These are phyloP conservation scores for Pichia sp. DNA, from an alignment of 1,139 yeast genomes.

Conservation along the genomic window DNA sequence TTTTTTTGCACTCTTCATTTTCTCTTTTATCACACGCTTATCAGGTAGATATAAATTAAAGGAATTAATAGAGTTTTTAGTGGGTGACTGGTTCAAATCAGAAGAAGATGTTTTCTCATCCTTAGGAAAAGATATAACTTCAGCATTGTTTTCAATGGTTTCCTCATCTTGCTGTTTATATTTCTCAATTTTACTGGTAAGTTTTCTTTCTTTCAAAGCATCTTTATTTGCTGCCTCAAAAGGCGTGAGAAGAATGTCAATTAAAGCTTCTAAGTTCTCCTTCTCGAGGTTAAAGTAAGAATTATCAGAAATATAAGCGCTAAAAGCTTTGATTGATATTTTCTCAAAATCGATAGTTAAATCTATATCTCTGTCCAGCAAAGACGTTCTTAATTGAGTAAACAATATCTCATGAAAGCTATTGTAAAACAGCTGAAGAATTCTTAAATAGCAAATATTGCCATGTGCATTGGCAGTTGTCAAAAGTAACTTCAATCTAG, in stretches of 20 bases:
- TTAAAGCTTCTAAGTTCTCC: slow-evolving; percentile 57
- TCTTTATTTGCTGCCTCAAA: slow-evolving; percentile 48
- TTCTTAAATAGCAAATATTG: slow-evolving; percentile 69
- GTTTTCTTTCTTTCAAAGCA: slow-evolving; percentile 40
- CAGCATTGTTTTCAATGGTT: neutral
- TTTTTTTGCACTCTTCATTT: slow-evolving; percentile 15
- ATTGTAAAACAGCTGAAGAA: slow-evolving; percentile 59
- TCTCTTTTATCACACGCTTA: slow-evolving; percentile 14
- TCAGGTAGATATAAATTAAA: slow-evolving; percentile 14
- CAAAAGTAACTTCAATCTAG: slow-evolving; percentile 56
- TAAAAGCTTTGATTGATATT: slow-evolving; percentile 62
- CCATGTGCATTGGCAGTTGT: slow-evolving; percentile 59
- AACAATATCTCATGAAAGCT: slow-evolving; percentile 53
- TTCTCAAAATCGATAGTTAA: slow-evolving; percentile 61
- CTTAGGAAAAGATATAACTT: slow-evolving; percentile 1
- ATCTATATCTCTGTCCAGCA: slow-evolving; percentile 35
- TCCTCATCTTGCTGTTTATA: slow-evolving; percentile 16
- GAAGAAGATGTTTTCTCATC: no score
- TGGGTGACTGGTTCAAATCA: no score
- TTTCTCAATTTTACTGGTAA: slow-evolving; percentile 34
- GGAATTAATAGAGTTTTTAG: neutral
- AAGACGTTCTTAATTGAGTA: slow-evolving; percentile 55
- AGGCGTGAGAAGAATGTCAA: slow-evolving; percentile 41
- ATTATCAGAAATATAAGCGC: slow-evolving; percentile 60
- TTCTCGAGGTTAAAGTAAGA: slow-evolving; percentile 69